These are phyloP conservation scores for Vigna trinervia DNA, from an alignment of 306 rosid genomes.

Conservation along the genomic window DNA sequence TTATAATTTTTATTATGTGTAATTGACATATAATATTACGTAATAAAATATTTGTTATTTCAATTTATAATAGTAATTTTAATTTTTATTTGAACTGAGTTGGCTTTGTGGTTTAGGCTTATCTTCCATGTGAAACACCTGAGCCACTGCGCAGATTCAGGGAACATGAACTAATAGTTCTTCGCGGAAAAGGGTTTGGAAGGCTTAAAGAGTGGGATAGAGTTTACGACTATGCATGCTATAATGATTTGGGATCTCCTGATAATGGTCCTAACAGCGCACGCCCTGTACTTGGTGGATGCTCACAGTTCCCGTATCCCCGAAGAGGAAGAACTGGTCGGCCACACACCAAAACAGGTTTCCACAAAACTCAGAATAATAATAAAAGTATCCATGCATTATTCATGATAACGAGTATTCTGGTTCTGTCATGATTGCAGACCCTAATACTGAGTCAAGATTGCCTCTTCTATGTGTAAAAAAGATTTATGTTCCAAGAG, in stretches of 20 bases:
- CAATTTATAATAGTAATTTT: too few species aligned
- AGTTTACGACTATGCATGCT: conserved; percentile 88
- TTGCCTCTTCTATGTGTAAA: conserved; percentile 64
- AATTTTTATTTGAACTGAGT: too few species aligned
- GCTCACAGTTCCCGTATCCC: conserved; percentile 77
- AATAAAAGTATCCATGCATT: too few species aligned
- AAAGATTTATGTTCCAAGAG: conserved; percentile 81
- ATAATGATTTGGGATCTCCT: conserved; percentile 87
- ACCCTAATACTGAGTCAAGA: conserved; percentile 72
- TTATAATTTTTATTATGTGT: too few species aligned
- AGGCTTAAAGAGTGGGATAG: conserved; percentile 93
- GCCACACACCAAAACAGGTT: conserved; percentile 66
- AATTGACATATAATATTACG: too few species aligned
- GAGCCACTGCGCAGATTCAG: conserved; percentile 63
- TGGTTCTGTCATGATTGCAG: conserved; percentile 58
- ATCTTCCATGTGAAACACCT: conserved; percentile 79
- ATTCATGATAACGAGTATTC: background rate
- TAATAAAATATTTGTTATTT: too few species aligned
- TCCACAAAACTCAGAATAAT: background rate
- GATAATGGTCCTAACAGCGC: conserved; percentile 56
- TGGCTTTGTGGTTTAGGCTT: conserved; percentile 57
- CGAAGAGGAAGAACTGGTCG: conserved; percentile 89
- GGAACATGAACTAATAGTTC: conserved; percentile 69
- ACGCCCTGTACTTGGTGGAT: conserved; percentile 93
- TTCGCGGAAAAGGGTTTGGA: conserved; percentile 69